Percentiles rank a stretch among this genome's conserved stretches.
Evolutionary conservation across 306 rosid genomes (phyloP).

Genomic region (Neltuma alba): DNA sequence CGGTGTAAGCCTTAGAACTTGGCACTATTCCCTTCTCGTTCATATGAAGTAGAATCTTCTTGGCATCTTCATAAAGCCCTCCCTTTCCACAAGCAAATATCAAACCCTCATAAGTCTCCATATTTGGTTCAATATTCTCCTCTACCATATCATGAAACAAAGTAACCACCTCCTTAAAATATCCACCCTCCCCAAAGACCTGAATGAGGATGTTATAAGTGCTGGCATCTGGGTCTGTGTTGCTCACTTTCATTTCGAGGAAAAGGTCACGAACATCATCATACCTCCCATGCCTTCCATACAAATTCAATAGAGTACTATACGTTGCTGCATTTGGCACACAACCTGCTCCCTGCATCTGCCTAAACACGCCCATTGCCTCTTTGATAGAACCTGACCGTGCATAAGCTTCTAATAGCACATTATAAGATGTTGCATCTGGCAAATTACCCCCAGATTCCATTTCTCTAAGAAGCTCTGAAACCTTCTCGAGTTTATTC

Average conservation of each 20-base stretch:
- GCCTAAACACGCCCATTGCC: conserved; percentile 80
- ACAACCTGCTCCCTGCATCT: conserved; percentile 96
- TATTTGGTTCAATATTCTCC: conserved; percentile 86
- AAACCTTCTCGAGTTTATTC: conserved; percentile 73
- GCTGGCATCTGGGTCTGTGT: conserved; percentile 78
- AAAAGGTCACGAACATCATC: conserved; percentile 94
- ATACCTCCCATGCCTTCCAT: conserved; percentile 82
- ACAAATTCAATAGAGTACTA: conserved; percentile 77
- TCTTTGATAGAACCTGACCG: conserved; percentile 70
- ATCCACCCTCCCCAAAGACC: conserved; percentile 98
- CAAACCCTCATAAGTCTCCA: conserved; percentile 92
- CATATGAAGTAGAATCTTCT: conserved; percentile 77
- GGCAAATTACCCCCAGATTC: conserved; percentile 86
- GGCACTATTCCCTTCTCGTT: conserved; percentile 73
- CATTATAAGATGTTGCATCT: conserved; percentile 85
- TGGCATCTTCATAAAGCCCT: conserved; percentile 85
- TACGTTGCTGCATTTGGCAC: conserved; percentile 76
- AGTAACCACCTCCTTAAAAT: conserved; percentile 93
- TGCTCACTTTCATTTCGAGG: conserved; percentile 95
- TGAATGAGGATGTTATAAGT: conserved; percentile 91
- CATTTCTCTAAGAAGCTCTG: conserved; percentile 87
- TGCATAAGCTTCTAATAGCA: conserved; percentile 77
- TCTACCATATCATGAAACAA: conserved; percentile 97
- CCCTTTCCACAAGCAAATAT: conserved; percentile 96
- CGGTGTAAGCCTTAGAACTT: conserved; percentile 76